A percentile compares a stretch with the other conserved stretches of the same genome.
Conservation (phyloP, 225 moss, liverwort and hornwort genomes). For the Pleurozium schreberi region DNA sequence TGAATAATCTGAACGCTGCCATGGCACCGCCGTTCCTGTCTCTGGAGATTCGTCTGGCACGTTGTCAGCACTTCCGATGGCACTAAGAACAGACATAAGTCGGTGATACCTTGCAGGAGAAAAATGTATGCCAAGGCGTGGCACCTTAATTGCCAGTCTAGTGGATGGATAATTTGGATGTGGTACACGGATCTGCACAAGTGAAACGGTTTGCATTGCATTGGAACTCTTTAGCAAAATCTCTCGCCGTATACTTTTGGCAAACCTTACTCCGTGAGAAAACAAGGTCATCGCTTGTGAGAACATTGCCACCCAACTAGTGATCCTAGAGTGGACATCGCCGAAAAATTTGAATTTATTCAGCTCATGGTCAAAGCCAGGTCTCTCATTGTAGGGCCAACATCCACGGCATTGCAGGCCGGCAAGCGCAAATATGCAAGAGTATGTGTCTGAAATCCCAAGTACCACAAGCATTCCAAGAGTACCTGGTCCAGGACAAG, state of each 20-base stretch:
- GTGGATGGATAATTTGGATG: constrained; percentile 93
- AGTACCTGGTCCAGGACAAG: constrained; percentile 88
- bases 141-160: constrained; percentile 76
- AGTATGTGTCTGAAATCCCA: not conserved
- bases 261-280: not conserved
- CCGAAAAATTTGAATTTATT: not conserved
- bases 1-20: constrained; percentile 74
- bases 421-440: not conserved
- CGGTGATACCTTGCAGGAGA: constrained; percentile 85
- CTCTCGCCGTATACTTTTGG: not conserved
- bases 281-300: not conserved
- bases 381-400: not conserved
- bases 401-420: not conserved
- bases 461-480: not conserved
- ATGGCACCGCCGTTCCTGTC: constrained; percentile 38
- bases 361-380: not conserved
- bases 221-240: not conserved
- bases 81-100: constrained; percentile 68
- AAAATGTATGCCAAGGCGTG: constrained; percentile 92
- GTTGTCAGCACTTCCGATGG: constrained; percentile 57
- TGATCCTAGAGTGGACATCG: not conserved
- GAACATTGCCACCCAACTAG: not conserved
- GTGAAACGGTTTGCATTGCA: not conserved
- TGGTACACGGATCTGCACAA: constrained; percentile 78
- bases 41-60: constrained; percentile 20